Base-by-base conservation (phyloP, 2,329 filamentous ascomycete species). In the Penicillium sp. region DNA sequence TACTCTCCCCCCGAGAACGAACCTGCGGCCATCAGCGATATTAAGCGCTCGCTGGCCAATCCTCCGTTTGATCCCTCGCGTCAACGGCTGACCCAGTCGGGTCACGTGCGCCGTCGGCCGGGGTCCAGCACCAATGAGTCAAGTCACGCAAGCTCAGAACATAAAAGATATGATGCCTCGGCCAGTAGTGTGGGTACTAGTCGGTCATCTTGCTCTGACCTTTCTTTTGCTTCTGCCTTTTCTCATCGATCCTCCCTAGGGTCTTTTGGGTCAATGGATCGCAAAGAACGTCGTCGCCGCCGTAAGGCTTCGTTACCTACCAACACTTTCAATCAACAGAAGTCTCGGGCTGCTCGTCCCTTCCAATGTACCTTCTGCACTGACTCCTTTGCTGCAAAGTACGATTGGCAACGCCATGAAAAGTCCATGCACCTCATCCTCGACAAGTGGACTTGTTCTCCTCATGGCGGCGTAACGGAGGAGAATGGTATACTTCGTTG, bases 1-100 rank as follows among this genome's bases (percentile, higher is more conserved):
- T 75, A 83, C 65, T 85, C 81, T 57, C 83, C 83, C 32, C 83
- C 83, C 42, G 82, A 86, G 70, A 78, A 86, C 75, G 83, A 86
- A 77, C 80, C 83, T 59, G 83, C 83, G 54, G 76, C 80, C 6
- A 74, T 83, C 50, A 79, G 76, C 32, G 83, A 81, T 73, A 86
- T 87, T 72, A 78, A 78, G 41, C 75, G 81, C 63, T 83, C 83
- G 60, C 75, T 86, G 61, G 71, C 69, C 38, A 71, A 67, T 52
- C 69, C 71, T 13, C 64, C 69, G 15, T 66, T 72, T 35, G 60
- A 67, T 47, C 58, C 66, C 44, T 57, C 58, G n/a, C 61, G 62
- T 50, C 61, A 60, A 56, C 62, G 65, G 51, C 53, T 59, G 35
- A 61, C 62, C 37, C 59, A 62, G 27, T 49, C 58, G 6, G 55